Percentiles rank a stretch among this genome's conserved stretches.
Evolutionary conservation across 352 stramenopile genomes (phyloP).

Genomic region (Globisporangium nunn): DNA sequence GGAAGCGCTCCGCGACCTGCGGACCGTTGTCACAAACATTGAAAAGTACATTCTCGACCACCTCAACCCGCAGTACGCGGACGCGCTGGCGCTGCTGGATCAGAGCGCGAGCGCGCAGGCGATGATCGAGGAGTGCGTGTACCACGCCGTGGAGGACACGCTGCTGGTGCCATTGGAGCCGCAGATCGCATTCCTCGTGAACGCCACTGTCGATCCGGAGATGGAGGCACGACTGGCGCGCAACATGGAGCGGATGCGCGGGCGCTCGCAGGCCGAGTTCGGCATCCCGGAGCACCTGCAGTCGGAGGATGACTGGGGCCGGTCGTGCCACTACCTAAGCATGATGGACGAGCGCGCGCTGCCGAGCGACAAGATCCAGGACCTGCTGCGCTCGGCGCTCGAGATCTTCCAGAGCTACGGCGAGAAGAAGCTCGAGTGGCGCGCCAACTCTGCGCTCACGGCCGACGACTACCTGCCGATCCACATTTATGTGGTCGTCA

Average conservation of each 20-base stretch:
- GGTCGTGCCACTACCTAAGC: conserved; percentile 73
- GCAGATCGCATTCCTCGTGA: conserved; percentile 66
- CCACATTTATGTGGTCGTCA: conserved; percentile 82
- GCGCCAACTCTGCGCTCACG: conserved; percentile 63
- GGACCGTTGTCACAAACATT: conserved; percentile 62
- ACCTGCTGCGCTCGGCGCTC: conserved; percentile 62
- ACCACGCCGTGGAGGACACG: conserved; percentile 69
- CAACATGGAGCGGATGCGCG: conserved; percentile 64
- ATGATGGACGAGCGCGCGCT: conserved; percentile 79
- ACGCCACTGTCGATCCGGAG: conserved; percentile 48
- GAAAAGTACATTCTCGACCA: conserved; percentile 72
- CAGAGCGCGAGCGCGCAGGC: conserved; percentile 46
- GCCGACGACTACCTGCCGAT: conserved; percentile 83
- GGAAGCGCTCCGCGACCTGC: conserved; percentile 56
- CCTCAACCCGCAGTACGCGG: conserved; percentile 55
- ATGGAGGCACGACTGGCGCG: conserved; percentile 40
- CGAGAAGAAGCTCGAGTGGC: conserved; percentile 74
- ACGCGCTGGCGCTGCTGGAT: conserved; percentile 51
- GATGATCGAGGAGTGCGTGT: conserved; percentile 62
- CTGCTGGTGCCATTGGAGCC: conserved; percentile 68
- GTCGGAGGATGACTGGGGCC: conserved; percentile 70
- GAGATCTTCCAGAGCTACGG: conserved; percentile 79
- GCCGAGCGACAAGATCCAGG: conserved; percentile 73
- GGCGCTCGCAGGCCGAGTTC: conserved; percentile 58
- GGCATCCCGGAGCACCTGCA: conserved; percentile 72